Conservation (phyloP, 768 basidiomycete genomes). For the Trametes maxima region DNA sequence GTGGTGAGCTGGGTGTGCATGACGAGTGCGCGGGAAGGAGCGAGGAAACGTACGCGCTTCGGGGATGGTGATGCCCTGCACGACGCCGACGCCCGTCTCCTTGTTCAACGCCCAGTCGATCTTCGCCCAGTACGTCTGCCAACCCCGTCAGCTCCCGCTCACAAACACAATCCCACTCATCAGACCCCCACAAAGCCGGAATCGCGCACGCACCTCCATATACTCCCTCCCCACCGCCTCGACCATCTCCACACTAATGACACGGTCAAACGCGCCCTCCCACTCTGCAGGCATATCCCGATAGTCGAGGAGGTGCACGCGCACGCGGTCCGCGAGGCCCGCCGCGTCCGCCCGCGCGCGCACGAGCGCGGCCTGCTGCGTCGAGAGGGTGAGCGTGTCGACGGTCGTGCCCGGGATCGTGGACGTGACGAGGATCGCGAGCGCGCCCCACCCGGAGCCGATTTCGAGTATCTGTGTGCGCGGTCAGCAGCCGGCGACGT, state of each 20-base stretch:
- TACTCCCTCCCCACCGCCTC: conserved; percentile 73
- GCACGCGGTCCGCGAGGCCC: conserved; percentile 54
- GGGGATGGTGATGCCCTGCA: conserved; percentile 77
- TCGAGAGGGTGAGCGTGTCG: conserved; percentile 73
- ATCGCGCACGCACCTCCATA: conserved; percentile 41
- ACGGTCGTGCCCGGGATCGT: conserved; percentile 58
- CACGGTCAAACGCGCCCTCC: conserved; percentile 64
- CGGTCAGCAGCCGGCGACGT: not conserved
- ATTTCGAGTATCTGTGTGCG: conserved; percentile 59
- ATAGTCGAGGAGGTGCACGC: conserved; percentile 78
- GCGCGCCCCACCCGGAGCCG: conserved; percentile 78
- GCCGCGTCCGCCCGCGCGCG: conserved; percentile 53
- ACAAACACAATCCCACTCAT: not conserved
- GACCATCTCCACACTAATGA: conserved; percentile 79
- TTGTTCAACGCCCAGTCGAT: conserved; percentile 70
- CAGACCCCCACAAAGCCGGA: not conserved
- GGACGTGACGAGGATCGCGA: conserved; percentile 63
- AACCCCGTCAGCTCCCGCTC: not conserved
- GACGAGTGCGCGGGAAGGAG: not conserved
- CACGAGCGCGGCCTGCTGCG: conserved; percentile 63
- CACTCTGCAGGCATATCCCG: conserved; percentile 63
- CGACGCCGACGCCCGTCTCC: conserved; percentile 60
- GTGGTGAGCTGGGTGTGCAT: no score
- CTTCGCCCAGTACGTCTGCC: conserved; percentile 53
- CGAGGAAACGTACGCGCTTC: conserved; percentile 55